phyloP scores from a whole-genome alignment of 2,329 filamentous ascomycete species.

The Neodidymelliopsis sp. region DNA sequence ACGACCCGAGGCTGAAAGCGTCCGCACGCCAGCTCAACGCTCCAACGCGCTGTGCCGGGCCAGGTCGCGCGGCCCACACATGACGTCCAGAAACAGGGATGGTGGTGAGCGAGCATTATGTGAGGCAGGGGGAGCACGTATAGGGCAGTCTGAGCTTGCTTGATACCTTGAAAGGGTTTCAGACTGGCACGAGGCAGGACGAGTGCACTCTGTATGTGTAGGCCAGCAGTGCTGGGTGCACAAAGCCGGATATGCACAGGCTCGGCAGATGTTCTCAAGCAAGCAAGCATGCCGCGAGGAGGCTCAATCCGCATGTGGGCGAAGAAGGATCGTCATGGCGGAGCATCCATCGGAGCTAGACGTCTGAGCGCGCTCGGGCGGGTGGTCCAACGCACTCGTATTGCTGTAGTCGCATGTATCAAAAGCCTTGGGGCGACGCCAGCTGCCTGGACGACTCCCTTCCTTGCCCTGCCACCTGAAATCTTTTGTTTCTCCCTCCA shows the following conservation, averaged over 20 bases:
- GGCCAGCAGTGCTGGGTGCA: not conserved
- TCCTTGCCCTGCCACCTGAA: slow-evolving; percentile 2
- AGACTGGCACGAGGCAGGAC: no score
- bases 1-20: not conserved
- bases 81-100: slow-evolving; percentile 26
- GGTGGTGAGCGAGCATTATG: slow-evolving; percentile 1
- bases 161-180: no score
- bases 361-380: slow-evolving; percentile 13
- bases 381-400: slow-evolving; percentile 18
- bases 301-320: slow-evolving; percentile 14
- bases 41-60: slow-evolving; percentile 12
- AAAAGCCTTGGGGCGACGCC: slow-evolving; percentile 14
- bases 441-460: slow-evolving; percentile 10
- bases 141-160: slow-evolving; percentile 3
- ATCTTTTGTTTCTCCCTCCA: slow-evolving; percentile 1
- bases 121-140: not conserved
- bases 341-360: slow-evolving; percentile 3
- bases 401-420: slow-evolving; percentile 14
- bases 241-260: not conserved
- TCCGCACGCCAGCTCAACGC: slow-evolving; percentile 1
- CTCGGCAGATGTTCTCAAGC: not conserved
- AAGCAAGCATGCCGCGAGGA: slow-evolving; percentile 4
- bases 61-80: slow-evolving; percentile 17
- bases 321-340: slow-evolving; percentile 16
- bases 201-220: no score